phyloP scores from a whole-genome alignment of 2,329 filamentous ascomycete species.

The Alternaria solani region DNA sequence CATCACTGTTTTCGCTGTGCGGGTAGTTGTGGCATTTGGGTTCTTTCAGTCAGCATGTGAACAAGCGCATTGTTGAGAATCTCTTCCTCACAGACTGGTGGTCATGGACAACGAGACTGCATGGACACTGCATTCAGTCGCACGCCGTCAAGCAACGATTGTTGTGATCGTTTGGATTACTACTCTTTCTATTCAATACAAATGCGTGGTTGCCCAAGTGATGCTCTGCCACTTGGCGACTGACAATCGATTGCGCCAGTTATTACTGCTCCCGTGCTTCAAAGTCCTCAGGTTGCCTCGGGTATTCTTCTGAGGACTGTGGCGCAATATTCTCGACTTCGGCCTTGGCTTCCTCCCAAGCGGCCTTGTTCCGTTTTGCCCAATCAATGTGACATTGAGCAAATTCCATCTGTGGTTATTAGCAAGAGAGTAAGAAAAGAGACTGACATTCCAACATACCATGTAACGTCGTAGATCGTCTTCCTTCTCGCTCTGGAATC shows the following conservation, averaged over 20 bases:
- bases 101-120: not conserved
- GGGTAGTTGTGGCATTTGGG: not conserved
- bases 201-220: not conserved
- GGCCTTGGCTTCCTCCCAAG: slow-evolving; percentile 88
- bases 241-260: not conserved
- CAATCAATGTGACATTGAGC: slow-evolving; percentile 93
- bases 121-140: not conserved
- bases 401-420: slow-evolving; percentile 75
- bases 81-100: not conserved
- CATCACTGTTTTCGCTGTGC: not conserved
- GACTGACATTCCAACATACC: slow-evolving; percentile 66
- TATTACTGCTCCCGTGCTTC: slow-evolving; percentile 8
- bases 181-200: slow-evolving; percentile 2
- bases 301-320: slow-evolving; percentile 30
- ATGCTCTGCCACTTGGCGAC: not conserved
- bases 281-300: slow-evolving; percentile 24
- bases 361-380: slow-evolving; percentile 89
- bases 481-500: slow-evolving; percentile 96
- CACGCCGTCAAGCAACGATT: not conserved
- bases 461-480: slow-evolving; percentile 93
- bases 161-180: not conserved
- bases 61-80: not conserved
- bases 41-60: not conserved
- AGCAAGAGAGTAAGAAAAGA: not conserved
- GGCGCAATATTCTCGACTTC: slow-evolving; percentile 87